Conservation (phyloP, 768 basidiomycete genomes). For the Rhodotorula babjevae region DNA sequence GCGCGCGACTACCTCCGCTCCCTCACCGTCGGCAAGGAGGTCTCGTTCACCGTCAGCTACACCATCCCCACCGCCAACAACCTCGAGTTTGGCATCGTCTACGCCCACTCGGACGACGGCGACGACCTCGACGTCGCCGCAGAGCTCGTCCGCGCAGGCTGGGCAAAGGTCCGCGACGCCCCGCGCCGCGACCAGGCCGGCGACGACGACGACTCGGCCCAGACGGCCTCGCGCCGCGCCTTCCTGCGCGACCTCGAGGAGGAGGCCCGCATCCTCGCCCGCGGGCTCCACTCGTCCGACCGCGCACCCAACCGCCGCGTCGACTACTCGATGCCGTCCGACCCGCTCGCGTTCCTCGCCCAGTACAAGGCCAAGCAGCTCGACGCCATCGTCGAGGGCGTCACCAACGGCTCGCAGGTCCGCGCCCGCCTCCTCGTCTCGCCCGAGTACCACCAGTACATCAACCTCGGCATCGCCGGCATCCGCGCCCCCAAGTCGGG, state of each 20-base stretch:
- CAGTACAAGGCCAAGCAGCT: slow-evolving; percentile 88
- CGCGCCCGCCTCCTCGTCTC: slow-evolving; percentile 83
- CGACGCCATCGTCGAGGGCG: slow-evolving; percentile 89
- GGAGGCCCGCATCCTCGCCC: slow-evolving; percentile 57
- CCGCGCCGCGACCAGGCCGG: slow-evolving; percentile 49
- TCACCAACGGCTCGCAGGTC: slow-evolving; percentile 84
- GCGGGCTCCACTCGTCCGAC: slow-evolving; percentile 20
- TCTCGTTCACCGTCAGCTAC: slow-evolving; percentile 76
- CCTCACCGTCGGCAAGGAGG: slow-evolving; percentile 80
- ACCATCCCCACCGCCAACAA: slow-evolving; percentile 58
- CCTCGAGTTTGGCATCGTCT: slow-evolving; percentile 64
- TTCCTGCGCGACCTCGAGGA: slow-evolving; percentile 68
- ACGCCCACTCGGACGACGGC: slow-evolving; percentile 54
- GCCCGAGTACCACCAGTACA: slow-evolving; percentile 80
- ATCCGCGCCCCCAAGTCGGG: slow-evolving; percentile 69
- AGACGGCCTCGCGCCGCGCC: slow-evolving; percentile 47
- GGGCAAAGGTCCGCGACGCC: slow-evolving; percentile 81
- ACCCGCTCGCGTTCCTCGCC: slow-evolving; percentile 79
- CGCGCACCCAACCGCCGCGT: slow-evolving; percentile 63
- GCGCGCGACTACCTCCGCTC: slow-evolving; percentile 85
- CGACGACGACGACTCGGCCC: slow-evolving; percentile 74
- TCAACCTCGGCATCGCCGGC: slow-evolving; percentile 72
- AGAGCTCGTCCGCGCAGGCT: slow-evolving; percentile 80
- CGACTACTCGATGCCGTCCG: slow-evolving; percentile 79
- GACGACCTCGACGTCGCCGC: slow-evolving; percentile 68